Evolutionary conservation across 2,329 filamentous ascomycete genomes (phyloP).

Genomic region (Elsinoe ampelina): DNA sequence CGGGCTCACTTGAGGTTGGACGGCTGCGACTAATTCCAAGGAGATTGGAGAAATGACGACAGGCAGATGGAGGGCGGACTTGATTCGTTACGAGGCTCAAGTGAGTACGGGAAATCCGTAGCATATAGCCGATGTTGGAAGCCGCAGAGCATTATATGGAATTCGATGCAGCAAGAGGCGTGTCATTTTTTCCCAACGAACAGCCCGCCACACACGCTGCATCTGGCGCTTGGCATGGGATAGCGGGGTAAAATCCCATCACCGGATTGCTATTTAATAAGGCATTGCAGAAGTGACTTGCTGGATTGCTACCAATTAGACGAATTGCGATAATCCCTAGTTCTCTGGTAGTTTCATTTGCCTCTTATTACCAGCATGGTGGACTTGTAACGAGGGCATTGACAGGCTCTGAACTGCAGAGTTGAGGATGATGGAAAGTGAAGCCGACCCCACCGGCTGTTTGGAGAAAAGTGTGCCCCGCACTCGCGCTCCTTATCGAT

Average conservation of each 20-base stretch:
- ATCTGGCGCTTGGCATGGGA: background rate
- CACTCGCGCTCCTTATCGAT: background rate
- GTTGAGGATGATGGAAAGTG: background rate
- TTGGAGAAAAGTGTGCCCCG: too few relatives aligned
- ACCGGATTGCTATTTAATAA: background rate
- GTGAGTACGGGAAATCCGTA: background rate
- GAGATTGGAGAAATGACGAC: too few relatives aligned
- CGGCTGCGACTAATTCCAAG: too few relatives aligned
- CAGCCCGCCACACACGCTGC: slow-evolving; percentile 3
- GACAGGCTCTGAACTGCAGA: background rate
- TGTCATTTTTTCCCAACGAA: slow-evolving; percentile 8
- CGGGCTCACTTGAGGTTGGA: too few relatives aligned
- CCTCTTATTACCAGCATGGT: background rate
- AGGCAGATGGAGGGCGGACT: too few relatives aligned
- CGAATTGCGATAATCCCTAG: too few relatives aligned
- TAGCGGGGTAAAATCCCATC: background rate
- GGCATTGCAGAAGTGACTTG: too few relatives aligned
- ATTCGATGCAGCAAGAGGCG: background rate
- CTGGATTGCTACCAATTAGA: too few relatives aligned
- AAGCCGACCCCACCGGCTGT: background rate
- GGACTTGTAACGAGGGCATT: too few relatives aligned
- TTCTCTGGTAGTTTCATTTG: background rate
- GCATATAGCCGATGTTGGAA: background rate
- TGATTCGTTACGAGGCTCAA: background rate
- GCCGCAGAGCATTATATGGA: background rate